Evolutionary conservation across 495 filamentous ascomycete genomes (phyloP).

Genomic region (Extremus antarcticus): DNA sequence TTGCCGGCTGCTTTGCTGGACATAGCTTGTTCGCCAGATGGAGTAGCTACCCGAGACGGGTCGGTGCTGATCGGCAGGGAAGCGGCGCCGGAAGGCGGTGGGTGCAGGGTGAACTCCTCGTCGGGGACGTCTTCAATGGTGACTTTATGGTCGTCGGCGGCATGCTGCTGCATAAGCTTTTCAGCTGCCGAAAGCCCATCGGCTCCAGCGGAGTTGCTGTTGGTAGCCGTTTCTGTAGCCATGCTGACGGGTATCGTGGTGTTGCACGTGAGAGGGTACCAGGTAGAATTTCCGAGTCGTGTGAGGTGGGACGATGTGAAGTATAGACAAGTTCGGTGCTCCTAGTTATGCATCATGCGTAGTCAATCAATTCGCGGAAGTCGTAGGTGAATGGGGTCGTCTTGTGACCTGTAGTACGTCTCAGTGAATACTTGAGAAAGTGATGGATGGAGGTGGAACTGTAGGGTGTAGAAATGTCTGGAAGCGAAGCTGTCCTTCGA

Average conservation of each 20-base stretch:
- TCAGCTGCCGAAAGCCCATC: slow-evolving; percentile 47
- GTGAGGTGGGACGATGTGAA: background rate
- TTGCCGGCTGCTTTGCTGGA: slow-evolving; percentile 53
- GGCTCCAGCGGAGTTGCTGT: slow-evolving; percentile 28
- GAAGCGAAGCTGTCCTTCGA: too few species aligned
- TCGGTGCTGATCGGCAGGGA: slow-evolving; percentile 26
- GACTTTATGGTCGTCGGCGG: slow-evolving; percentile 51
- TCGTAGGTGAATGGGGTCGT: too few species aligned
- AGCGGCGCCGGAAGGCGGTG: slow-evolving; percentile 36
- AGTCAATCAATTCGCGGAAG: background rate
- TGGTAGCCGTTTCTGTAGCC: slow-evolving; percentile 26
- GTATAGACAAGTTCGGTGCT: background rate
- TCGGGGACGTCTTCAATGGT: slow-evolving; percentile 73
- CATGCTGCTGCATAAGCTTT: slow-evolving; percentile 68
- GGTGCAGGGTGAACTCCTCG: slow-evolving; percentile 61
- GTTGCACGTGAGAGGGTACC: slow-evolving; percentile 7
- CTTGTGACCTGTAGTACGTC: too few species aligned
- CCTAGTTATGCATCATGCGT: background rate
- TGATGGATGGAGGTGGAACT: too few species aligned
- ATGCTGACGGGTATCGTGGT: too few species aligned
- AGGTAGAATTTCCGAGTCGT: slow-evolving; percentile 6
- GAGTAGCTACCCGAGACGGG: slow-evolving; percentile 23
- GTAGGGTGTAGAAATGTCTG: background rate
- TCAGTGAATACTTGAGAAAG: too few species aligned
- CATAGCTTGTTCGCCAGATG: slow-evolving; percentile 31